Percentiles rank a stretch among this genome's conserved stretches.
Conservation (phyloP, 179 eudicot genomes). For the Silene coronaria region DNA sequence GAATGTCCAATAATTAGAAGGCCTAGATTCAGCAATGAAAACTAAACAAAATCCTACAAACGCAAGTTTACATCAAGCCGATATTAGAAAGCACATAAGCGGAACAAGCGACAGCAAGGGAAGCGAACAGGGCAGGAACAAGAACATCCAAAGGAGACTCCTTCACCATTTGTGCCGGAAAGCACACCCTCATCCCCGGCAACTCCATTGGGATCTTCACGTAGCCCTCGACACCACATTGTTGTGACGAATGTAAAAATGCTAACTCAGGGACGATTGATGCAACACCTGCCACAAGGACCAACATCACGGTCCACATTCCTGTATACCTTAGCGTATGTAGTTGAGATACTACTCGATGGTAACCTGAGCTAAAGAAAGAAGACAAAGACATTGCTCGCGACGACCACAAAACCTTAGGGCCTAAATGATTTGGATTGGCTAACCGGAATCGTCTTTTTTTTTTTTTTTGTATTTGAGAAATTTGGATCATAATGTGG, state of each 20-base stretch:
- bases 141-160: conserved; percentile 23
- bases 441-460: not conserved
- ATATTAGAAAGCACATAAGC: conserved; percentile 18
- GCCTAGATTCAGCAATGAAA: not conserved
- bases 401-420: not conserved
- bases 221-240: conserved; percentile 20
- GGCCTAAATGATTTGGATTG: not conserved
- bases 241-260: conserved; percentile 21
- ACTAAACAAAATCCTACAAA: not conserved
- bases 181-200: conserved; percentile 28
- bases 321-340: conserved; percentile 8
- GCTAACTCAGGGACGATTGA: conserved; percentile 22
- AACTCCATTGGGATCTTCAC: conserved; percentile 31
- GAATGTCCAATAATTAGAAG: not conserved
- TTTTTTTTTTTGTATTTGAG: not conserved
- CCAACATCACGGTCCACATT: conserved; percentile 20
- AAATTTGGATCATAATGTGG: not conserved
- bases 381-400: conserved; percentile 11
- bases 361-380: conserved; percentile 3
- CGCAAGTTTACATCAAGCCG: not conserved
- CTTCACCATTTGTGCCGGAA: conserved; percentile 25
- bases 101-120: conserved; percentile 27
- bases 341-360: not conserved
- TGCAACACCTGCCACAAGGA: conserved; percentile 16
- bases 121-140: conserved; percentile 25